Base-by-base conservation (phyloP, 1,139 yeast genomes). In the Casaregolazyma lundiana region DNA sequence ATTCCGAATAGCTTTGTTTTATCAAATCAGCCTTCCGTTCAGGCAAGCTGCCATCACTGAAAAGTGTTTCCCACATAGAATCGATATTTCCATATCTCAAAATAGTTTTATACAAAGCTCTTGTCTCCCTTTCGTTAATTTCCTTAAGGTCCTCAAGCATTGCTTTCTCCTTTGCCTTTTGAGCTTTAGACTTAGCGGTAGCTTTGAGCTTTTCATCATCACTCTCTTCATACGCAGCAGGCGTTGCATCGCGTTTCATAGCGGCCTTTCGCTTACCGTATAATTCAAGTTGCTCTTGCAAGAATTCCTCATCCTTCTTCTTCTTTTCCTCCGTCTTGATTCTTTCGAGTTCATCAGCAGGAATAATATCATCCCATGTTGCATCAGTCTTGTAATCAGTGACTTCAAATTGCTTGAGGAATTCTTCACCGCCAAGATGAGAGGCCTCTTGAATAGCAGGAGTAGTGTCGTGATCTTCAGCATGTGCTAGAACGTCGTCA, bases 351-450 rank as follows among this genome's bases (percentile, higher is more conserved):
- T 94, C 98, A 44, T 88, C 96, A 54, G 88, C 94, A 0, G 99
- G 99, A 59, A 94, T 94, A 58, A 94, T 94, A 65, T 94, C 99
- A 69, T 94, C 98, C 99, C 99, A 94, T 56, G 89, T 95, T 50
- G 92, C 89, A 65, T 94, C 97, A 0, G 98, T 97, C 67, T 94
- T 94, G 67, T 90, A 94, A 66, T 94, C 98, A 0, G 98, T 94
- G 47, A 94, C 98, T 67, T 94, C 98, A 66, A 94, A 94, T 67
- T 94, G 99, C 61, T 81, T 88, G 68, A 94, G 76, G 63, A 94
- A 94, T 67, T 94, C 99, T 66, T 94, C 99, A 44, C 98, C 96
- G 50, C 99, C 99, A 51, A 94, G 74, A 61, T 92, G 95, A 13
- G 96, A 87, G 2, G 45, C 45, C 62, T 94, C 97, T 6, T 97